Percentiles rank a stretch among this genome's conserved stretches.
Evolutionary conservation across 306 rosid species (phyloP).

Genomic region (Quercus glauca): DNA sequence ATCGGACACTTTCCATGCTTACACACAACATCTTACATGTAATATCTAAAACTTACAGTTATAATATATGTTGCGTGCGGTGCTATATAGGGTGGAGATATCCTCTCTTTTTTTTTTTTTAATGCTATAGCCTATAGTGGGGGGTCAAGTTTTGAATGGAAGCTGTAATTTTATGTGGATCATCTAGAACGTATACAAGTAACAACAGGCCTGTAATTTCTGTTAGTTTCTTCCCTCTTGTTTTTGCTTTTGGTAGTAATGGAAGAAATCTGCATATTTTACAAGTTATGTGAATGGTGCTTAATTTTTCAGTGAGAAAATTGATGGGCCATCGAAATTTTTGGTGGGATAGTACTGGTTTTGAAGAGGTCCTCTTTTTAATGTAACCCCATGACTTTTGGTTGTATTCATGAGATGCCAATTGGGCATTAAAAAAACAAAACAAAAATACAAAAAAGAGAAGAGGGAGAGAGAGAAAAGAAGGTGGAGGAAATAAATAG

Average conservation of each 20-base stretch:
- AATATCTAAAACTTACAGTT: not conserved
- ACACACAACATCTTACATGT: not conserved
- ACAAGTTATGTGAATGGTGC: not conserved
- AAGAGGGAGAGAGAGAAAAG: not conserved
- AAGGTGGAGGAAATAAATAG: not conserved
- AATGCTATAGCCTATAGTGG: no score
- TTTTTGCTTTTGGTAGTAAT: not conserved
- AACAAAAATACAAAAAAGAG: no score
- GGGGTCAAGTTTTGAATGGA: not conserved
- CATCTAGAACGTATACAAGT: not conserved
- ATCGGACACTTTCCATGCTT: not conserved
- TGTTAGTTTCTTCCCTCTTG: not conserved
- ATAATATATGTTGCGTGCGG: not conserved
- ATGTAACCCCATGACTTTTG: not conserved
- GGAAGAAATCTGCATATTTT: slow-evolving; percentile 16
- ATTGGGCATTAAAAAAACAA: no score
- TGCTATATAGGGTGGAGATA: not conserved
- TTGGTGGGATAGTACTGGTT: slow-evolving; percentile 12
- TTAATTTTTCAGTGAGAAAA: not conserved
- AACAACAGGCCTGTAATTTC: not conserved
- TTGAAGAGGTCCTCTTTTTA: not conserved
- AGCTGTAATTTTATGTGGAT: slow-evolving; percentile 3
- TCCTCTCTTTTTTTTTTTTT: not conserved
- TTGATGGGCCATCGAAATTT: not conserved
- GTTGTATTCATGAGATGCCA: slow-evolving; percentile 1